Evolutionary conservation across 2,329 filamentous ascomycete genomes (phyloP).

Genomic region (Emergomyces pasteurianus): DNA sequence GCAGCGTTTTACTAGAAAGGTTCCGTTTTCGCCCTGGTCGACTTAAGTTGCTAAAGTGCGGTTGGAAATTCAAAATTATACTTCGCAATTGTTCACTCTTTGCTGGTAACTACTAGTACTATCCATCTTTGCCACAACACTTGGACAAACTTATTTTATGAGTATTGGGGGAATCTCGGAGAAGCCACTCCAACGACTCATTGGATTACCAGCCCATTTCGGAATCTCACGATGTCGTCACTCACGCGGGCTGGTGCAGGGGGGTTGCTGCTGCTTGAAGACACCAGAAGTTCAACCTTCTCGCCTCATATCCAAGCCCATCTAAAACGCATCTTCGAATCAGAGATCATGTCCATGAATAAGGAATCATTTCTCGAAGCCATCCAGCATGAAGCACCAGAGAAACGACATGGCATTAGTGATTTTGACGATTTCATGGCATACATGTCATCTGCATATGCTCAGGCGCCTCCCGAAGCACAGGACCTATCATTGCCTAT

Average conservation of each 20-base stretch:
- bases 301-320: slow-evolving; percentile 22
- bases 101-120: too few species aligned
- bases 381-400: slow-evolving; percentile 10
- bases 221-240: neutral
- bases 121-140: neutral
- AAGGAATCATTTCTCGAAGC: slow-evolving; percentile 9
- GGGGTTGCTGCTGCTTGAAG: neutral
- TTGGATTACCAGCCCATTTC: neutral
- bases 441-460: slow-evolving; percentile 38
- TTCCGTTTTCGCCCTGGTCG: too few species aligned
- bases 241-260: neutral
- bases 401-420: neutral
- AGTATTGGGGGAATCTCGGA: too few species aligned
- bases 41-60: too few species aligned
- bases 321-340: slow-evolving; percentile 25
- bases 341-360: slow-evolving; percentile 13
- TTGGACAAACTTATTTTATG: neutral
- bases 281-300: slow-evolving; percentile 14
- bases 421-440: slow-evolving; percentile 33
- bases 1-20: too few species aligned
- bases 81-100: too few species aligned
- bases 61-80: too few species aligned
- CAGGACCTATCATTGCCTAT: slow-evolving; percentile 57
- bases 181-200: neutral
- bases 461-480: slow-evolving; percentile 31